These are phyloP conservation scores for Purpureocillium takamizusanense DNA, from an alignment of 2,329 filamentous ascomycete species.

Conservation along the genomic window DNA sequence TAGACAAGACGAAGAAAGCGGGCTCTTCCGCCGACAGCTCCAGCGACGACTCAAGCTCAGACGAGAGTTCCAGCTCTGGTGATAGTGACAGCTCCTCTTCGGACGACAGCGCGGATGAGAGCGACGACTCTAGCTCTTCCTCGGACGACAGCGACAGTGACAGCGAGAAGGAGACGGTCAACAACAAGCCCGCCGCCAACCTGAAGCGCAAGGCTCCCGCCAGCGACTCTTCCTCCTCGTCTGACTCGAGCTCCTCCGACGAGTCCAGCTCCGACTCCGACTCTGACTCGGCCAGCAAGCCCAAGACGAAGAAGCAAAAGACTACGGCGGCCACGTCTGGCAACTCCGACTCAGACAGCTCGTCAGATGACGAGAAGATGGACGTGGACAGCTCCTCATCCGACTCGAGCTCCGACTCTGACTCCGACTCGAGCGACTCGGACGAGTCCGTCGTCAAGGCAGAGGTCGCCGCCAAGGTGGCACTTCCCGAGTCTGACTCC, in stretches of 20 bases:
- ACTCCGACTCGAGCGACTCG: conserved; percentile 18
- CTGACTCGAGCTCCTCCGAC: conserved; percentile 16
- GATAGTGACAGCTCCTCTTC: conserved; percentile 20
- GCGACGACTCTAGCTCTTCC: conserved; percentile 15
- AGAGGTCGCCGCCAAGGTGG: too few relatives aligned
- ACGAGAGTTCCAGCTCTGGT: conserved; percentile 11
- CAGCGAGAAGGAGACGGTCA: conserved; percentile 13
- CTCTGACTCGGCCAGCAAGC: conserved; percentile 35
- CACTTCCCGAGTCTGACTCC: conserved; percentile 25
- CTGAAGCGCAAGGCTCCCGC: conserved; percentile 32
- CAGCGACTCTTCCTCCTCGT: conserved; percentile 18
- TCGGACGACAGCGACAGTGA: conserved; percentile 17
- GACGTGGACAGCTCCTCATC: conserved; percentile 20
- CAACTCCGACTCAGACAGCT: conserved; percentile 9
- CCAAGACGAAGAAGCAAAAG: conserved; percentile 44
- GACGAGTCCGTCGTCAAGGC: too few relatives aligned
- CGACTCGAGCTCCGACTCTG: conserved; percentile 26
- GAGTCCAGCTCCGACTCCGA: conserved; percentile 24
- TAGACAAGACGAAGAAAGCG: too few relatives aligned
- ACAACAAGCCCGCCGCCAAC: conserved; percentile 9
- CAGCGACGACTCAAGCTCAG: conserved; percentile 21
- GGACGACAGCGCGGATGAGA: conserved; percentile 27
- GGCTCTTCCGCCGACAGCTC: conserved; percentile 13
- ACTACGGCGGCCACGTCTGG: conserved; percentile 16
- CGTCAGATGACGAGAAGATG: conserved; percentile 6